phyloP scores from a whole-genome alignment of 2,329 filamentous ascomycete genomes.

The Ophiocordyceps camponoti-floridani region DNA sequence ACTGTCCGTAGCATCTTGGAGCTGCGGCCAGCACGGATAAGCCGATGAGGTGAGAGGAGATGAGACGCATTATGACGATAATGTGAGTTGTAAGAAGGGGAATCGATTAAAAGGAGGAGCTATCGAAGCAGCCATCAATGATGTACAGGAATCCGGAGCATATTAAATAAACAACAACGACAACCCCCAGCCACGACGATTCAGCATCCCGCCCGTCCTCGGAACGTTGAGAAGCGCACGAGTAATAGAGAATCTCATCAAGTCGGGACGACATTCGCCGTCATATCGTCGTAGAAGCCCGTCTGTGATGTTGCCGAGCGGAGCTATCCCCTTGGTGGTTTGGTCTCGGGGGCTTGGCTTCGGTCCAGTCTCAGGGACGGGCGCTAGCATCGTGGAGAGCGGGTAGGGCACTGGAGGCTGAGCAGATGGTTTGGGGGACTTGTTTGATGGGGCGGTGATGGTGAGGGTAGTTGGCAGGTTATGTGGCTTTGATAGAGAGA shows the following conservation, averaged over 20 bases:
- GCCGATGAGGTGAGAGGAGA: not conserved
- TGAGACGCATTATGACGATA: not conserved
- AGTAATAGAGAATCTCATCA: too few relatives aligned
- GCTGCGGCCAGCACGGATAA: not conserved
- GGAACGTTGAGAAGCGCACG: too few relatives aligned
- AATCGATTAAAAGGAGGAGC: not conserved
- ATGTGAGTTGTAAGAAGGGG: not conserved
- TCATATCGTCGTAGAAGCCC: not conserved
- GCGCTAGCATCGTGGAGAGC: not conserved
- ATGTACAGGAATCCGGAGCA: not conserved
- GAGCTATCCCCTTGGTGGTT: not conserved
- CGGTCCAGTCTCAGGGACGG: not conserved
- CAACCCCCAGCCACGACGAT: too few relatives aligned
- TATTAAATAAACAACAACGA: too few relatives aligned
- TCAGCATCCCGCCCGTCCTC: too few relatives aligned
- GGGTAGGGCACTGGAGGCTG: too few relatives aligned
- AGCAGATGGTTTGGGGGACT: too few relatives aligned
- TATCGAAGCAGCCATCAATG: not conserved
- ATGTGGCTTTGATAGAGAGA: too few relatives aligned
- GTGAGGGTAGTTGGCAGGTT: too few relatives aligned
- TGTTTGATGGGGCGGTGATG: too few relatives aligned
- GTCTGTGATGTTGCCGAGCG: not conserved
- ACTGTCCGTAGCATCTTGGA: not conserved
- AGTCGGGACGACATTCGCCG: not conserved
- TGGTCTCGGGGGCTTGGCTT: not conserved